Evolutionary conservation across 2,329 filamentous ascomycete species (phyloP).

Genomic region (Nemania abortiva): DNA sequence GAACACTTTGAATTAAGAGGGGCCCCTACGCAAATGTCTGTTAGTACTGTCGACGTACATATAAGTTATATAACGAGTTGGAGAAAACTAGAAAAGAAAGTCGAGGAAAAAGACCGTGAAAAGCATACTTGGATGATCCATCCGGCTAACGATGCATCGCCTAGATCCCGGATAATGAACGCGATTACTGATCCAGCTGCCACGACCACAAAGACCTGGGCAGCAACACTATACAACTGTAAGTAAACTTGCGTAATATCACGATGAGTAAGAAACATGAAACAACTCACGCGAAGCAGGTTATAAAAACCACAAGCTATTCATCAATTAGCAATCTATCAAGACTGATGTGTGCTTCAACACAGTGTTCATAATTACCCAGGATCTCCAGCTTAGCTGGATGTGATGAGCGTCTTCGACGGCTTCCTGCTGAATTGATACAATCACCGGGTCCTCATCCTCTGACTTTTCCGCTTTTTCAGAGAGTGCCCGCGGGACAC

Average conservation of each 20-base stretch:
- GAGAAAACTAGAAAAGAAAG: background rate
- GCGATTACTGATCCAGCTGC: slow-evolving; percentile 67
- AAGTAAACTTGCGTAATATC: background rate
- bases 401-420: slow-evolving; percentile 56
- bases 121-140: slow-evolving; percentile 60
- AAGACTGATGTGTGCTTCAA: background rate
- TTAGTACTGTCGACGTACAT: background rate
- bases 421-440: slow-evolving; percentile 52
- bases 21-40: slow-evolving; percentile 58
- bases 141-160: slow-evolving; percentile 61
- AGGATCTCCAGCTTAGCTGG: slow-evolving; percentile 66
- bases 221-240: slow-evolving; percentile 56
- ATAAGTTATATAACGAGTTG: background rate
- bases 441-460: slow-evolving; percentile 23
- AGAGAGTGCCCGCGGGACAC: background rate
- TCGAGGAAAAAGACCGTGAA: background rate
- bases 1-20: slow-evolving; percentile 67
- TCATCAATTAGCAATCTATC: background rate
- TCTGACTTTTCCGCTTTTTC: slow-evolving; percentile 25
- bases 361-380: slow-evolving; percentile 50
- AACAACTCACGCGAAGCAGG: slow-evolving; percentile 60
- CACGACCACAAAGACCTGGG: slow-evolving; percentile 67
- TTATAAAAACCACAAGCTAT: slow-evolving; percentile 57
- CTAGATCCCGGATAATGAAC: slow-evolving; percentile 67
- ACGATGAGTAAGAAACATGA: background rate